Evolutionary conservation across 495 filamentous ascomycete species (phyloP).

Genomic region (Aspergillus nidulans): DNA sequence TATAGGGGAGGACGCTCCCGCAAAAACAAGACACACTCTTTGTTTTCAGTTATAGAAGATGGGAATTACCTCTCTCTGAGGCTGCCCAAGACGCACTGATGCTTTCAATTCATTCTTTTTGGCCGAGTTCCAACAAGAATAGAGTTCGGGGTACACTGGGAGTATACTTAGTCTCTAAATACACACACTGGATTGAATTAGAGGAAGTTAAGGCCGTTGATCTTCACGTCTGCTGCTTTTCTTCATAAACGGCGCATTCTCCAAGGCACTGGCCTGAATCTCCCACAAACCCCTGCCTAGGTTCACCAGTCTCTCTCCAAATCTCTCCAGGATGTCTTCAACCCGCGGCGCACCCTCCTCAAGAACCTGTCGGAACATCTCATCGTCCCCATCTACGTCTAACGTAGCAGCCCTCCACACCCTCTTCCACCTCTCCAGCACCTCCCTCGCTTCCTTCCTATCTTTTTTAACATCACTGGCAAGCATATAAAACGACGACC

Average conservation of each 20-base stretch:
- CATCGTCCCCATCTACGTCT: slow-evolving; percentile 11
- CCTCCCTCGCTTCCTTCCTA: slow-evolving; percentile 25
- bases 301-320: slow-evolving; percentile 33
- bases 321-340: slow-evolving; percentile 34
- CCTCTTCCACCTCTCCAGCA: slow-evolving; percentile 38
- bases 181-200: too few relatives aligned
- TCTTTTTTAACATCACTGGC: slow-evolving; percentile 41
- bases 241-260: slow-evolving; percentile 27
- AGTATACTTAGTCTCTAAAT: too few relatives aligned
- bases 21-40: too few relatives aligned
- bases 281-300: slow-evolving; percentile 35
- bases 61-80: too few relatives aligned
- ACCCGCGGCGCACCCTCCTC: slow-evolving; percentile 15
- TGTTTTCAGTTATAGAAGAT: too few relatives aligned
- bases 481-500: slow-evolving; percentile 55
- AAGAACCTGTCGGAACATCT: slow-evolving; percentile 2
- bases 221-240: too few relatives aligned
- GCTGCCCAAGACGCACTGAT: too few relatives aligned
- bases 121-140: too few relatives aligned
- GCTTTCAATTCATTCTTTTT: too few relatives aligned
- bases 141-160: too few relatives aligned
- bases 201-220: too few relatives aligned
- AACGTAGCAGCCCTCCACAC: slow-evolving; percentile 47
- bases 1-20: too few relatives aligned
- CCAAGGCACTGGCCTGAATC: slow-evolving; percentile 39